Percentiles rank a stretch among this genome's conserved stretches.
These are phyloP conservation scores for Fusarium mundagurra DNA, from an alignment of 2,329 filamentous ascomycete species.

Conservation along the genomic window DNA sequence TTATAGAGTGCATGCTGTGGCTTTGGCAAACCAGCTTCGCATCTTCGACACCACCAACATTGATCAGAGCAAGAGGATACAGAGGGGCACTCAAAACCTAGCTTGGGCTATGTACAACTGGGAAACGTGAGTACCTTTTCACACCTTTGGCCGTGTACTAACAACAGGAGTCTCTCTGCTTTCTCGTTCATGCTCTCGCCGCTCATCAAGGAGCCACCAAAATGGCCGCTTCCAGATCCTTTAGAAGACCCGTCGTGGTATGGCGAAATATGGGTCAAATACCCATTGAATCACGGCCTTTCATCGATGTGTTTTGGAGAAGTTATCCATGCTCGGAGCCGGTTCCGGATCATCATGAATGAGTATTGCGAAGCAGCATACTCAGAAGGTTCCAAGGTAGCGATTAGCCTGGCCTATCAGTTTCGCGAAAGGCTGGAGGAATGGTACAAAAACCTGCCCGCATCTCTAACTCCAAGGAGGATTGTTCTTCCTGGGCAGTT, in stretches of 20 bases:
- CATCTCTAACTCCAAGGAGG: conserved; percentile 38
- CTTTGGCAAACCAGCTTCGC: conserved; percentile 46
- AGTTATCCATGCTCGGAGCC: conserved; percentile 42
- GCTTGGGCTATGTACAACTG: conserved; percentile 51
- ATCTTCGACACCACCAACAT: conserved; percentile 42
- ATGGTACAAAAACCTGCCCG: conserved; percentile 46
- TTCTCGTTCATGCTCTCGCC: conserved; percentile 44
- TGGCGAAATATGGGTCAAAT: conserved; percentile 51
- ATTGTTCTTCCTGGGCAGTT: conserved; percentile 50
- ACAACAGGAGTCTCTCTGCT: conserved; percentile 28
- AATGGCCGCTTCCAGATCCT: conserved; percentile 45
- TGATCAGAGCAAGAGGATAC: conserved; percentile 25
- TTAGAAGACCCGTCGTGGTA: conserved; percentile 42
- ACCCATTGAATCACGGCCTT: conserved; percentile 42
- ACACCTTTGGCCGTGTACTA: accelerated
- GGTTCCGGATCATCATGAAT: conserved; percentile 49
- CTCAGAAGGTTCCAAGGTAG: conserved; percentile 14
- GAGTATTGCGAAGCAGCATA: conserved; percentile 39
- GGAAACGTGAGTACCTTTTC: conserved; percentile 40
- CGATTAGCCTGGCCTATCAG: conserved; percentile 30
- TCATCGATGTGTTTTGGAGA: conserved; percentile 41
- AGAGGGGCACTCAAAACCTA: conserved; percentile 39
- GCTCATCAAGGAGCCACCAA: conserved; percentile 44
- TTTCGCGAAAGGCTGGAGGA: conserved; percentile 30
- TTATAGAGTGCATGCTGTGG: conserved; percentile 46